phyloP scores from a whole-genome alignment of 2,329 filamentous ascomycete species.

The Kalaharituber pfeilii region DNA sequence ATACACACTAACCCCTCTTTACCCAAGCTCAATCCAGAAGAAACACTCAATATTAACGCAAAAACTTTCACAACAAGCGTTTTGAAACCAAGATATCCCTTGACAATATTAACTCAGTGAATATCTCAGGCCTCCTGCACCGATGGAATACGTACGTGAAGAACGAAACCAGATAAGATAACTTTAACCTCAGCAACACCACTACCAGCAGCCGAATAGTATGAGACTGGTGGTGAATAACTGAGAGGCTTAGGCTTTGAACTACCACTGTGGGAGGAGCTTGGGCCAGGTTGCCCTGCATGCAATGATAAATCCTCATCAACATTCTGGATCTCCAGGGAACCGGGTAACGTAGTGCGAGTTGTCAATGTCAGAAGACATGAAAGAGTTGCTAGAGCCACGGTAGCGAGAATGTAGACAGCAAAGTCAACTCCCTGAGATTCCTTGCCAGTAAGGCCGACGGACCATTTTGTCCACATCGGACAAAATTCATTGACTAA shows the following conservation, averaged over 20 bases:
- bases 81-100: slow-evolving; percentile 70
- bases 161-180: slow-evolving; percentile 90
- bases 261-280: slow-evolving; percentile 24
- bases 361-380: slow-evolving; percentile 72
- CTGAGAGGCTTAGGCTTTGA: slow-evolving; percentile 27
- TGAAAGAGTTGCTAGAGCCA: slow-evolving; percentile 50
- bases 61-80: slow-evolving; percentile 74
- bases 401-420: slow-evolving; percentile 55
- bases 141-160: slow-evolving; percentile 40
- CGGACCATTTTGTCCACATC: slow-evolving; percentile 18
- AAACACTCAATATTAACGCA: slow-evolving; percentile 70
- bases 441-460: slow-evolving; percentile 15
- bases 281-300: slow-evolving; percentile 31
- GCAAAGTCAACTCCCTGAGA: slow-evolving; percentile 46
- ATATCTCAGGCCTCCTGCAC: slow-evolving; percentile 2
- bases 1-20: slow-evolving; percentile 47
- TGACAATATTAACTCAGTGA: slow-evolving; percentile 2
- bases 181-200: slow-evolving; percentile 95
- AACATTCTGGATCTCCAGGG: slow-evolving; percentile 67
- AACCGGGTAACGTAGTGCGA: slow-evolving; percentile 85
- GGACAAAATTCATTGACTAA: slow-evolving; percentile 16
- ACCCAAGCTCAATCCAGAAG: slow-evolving; percentile 79
- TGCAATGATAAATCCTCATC: slow-evolving; percentile 67
- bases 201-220: slow-evolving; percentile 89
- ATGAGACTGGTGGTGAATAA: slow-evolving; percentile 57